These are phyloP conservation scores for Candida adriatica DNA, from an alignment of 805 yeast genomes.

Conservation along the genomic window DNA sequence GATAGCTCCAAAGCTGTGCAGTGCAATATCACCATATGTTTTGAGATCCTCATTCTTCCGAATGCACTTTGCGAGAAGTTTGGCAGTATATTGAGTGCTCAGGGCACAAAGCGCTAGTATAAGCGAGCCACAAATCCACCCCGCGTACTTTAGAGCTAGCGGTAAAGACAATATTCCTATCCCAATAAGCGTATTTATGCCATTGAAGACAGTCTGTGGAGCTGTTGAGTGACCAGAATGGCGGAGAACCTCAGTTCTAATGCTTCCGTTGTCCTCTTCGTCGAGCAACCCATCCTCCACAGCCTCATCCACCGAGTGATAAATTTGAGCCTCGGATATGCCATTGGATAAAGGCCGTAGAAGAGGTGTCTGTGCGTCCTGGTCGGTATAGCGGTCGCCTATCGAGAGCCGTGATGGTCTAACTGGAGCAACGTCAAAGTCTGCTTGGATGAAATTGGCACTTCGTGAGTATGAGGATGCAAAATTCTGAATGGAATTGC, in stretches of 20 bases:
- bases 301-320: background rate
- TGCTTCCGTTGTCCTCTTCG: slow-evolving; percentile 11
- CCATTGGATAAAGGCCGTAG: slow-evolving; percentile 6
- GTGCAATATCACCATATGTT: slow-evolving; percentile 58
- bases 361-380: slow-evolving; percentile 8
- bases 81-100: slow-evolving; percentile 48
- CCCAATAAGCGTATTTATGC: slow-evolving; percentile 71
- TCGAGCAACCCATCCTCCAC: background rate
- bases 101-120: slow-evolving; percentile 38
- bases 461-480: slow-evolving; percentile 22
- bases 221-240: slow-evolving; percentile 46
- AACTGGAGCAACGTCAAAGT: slow-evolving; percentile 19
- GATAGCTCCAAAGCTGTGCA: slow-evolving; percentile 38
- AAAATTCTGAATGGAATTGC: slow-evolving; percentile 21
- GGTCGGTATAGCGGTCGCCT: slow-evolving; percentile 9
- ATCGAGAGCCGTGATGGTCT: slow-evolving; percentile 14
- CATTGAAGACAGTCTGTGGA: slow-evolving; percentile 71
- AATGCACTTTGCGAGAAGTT: slow-evolving; percentile 44
- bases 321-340: background rate
- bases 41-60: slow-evolving; percentile 30
- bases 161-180: slow-evolving; percentile 72
- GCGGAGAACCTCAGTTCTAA: slow-evolving; percentile 11
- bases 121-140: slow-evolving; percentile 50
- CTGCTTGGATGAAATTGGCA: slow-evolving; percentile 22
- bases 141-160: slow-evolving; percentile 58